Base-by-base conservation (phyloP, 2,329 filamentous ascomycete species). In the Juglanconis juglandina region DNA sequence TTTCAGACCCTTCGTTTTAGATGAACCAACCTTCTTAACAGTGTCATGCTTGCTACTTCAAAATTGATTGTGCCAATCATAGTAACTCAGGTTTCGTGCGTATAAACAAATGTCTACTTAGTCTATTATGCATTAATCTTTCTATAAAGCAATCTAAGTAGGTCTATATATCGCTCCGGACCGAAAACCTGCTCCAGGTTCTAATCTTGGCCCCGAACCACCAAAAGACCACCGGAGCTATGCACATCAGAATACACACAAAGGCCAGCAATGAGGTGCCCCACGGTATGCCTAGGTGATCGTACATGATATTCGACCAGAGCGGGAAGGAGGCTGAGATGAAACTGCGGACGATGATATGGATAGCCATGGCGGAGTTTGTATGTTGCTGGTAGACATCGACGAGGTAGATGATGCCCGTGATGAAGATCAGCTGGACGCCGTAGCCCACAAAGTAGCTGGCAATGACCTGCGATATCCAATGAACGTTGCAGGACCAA, bases 401-500 rank as follows among this genome's bases (percentile, higher is more conserved):
- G 24, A 66, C 64, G 10, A 66, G 55, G 41, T 66, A 68, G 30
- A 59, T 58, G n/a, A 66, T 60, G 35, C 65, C 66, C 8, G 66
- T 56, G 6, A 67, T 59, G 37, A 67, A 67, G 32, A 66, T 64
- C 11, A 68, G 59, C 56, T 61, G 57, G 33, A 68, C 44, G 1
- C 61, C 61, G 1, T 63, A 51, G 6, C 66, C 66, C 37, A 42
- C n/a, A 11, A 42, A 42, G 10, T 42, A 42, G 13, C 61, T 60
- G 17, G 66, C 64, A 24, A 67, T 56, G 5, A 66, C 59, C 52
- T 67, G 62, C 10, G 37, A 58, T 9, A 58, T 58, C 41, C 64
- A 59, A 14, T 65, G 60, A 13, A 59, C 61, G 30, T 65, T 70
- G 10, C 69, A 71, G 0, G 79, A 81, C 80, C 79, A 83, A 0